Base-by-base conservation (phyloP, 2,329 filamentous ascomycete species). In the Colletotrichum kahawae region DNA sequence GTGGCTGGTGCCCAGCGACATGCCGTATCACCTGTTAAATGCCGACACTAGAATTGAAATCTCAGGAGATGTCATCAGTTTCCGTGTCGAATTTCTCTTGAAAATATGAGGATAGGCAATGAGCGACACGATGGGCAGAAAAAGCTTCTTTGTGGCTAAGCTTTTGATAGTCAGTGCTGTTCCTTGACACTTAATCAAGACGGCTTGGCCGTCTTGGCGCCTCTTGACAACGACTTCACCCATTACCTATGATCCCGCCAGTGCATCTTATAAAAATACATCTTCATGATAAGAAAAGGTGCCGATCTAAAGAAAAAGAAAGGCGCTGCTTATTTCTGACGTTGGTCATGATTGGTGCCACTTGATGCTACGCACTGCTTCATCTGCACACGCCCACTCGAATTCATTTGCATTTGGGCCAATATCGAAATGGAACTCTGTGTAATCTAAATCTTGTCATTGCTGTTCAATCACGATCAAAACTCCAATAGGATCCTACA, bases 361-460 rank as follows among this genome's bases (percentile, higher is more conserved):
- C 0, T 48, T 1, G 1, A 48, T 18, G 10, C 1, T 2, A 48
- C 3, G 18, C 18, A 48, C 10, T 21, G 18, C 9, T 13, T 48
- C 43, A 21, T 21, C 18, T n/a, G 18, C 18, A 48, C n/a, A 48
- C 43, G 43, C 43, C 43, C 18, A 1, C 18, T 21, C 43, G 12
- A 48, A 43, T 3, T 5, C 38, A n/a, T n/a, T 2, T 43, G 18
- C 38, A 48, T 12, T 21, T 43, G 38, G 43, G n/a, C 0, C 43
- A 13, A 48, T 5, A 48, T 48, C 18, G n/a, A 48, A 48, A 12
- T 13, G 5, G 10, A 48, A 0, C n/a, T 48, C n/a, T 5, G n/a
- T 21, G n/a, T 48, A 2, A 7, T 48, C 43, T 21, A 5, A 12
- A 48, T 21, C 0, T 21, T 48, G 9, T 13, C 18, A 4, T 48